A percentile compares a stretch with the other conserved stretches of the same genome.
Evolutionary conservation across 352 stramenopile genomes (phyloP).

Genomic region (Globisporangium camurandrum): DNA sequence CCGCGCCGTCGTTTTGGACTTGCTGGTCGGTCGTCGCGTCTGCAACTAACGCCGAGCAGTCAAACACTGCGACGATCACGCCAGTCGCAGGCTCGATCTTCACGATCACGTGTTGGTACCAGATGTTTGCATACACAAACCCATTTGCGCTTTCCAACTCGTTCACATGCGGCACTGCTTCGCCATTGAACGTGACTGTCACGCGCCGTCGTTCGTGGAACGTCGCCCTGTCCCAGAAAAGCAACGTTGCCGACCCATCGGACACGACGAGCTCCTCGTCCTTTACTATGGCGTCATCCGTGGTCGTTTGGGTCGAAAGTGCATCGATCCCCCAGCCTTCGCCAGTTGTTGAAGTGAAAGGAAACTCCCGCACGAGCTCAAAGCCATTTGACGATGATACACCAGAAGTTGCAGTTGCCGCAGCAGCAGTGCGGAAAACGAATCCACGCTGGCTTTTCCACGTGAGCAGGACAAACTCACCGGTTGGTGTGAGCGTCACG

Average conservation of each 20-base stretch:
- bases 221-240: conserved; percentile 88
- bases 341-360: conserved; percentile 56
- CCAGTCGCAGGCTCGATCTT: conserved; percentile 89
- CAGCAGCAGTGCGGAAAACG: conserved; percentile 40
- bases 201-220: conserved; percentile 70
- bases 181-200: conserved; percentile 37
- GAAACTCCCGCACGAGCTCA: conserved; percentile 50
- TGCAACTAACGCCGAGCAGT: conserved; percentile 55
- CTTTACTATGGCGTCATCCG: too few species aligned
- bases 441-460: conserved; percentile 86
- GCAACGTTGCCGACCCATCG: conserved; percentile 85
- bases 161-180: conserved; percentile 79
- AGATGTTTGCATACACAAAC: conserved; percentile 93
- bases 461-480: conserved; percentile 87
- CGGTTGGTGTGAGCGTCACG: conserved; percentile 62
- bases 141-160: conserved; percentile 91
- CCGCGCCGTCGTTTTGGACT: conserved; percentile 50
- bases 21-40: conserved; percentile 42
- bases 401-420: conserved; percentile 10
- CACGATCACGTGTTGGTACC: conserved; percentile 88
- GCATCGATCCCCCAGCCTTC: conserved; percentile 94
- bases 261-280: conserved; percentile 65
- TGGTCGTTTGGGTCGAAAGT: conserved; percentile 14
- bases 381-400: too few species aligned
- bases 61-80: conserved; percentile 84